Conservation (phyloP, 805 yeast species). For the Cyberlindnera xishuangbannaensis region DNA sequence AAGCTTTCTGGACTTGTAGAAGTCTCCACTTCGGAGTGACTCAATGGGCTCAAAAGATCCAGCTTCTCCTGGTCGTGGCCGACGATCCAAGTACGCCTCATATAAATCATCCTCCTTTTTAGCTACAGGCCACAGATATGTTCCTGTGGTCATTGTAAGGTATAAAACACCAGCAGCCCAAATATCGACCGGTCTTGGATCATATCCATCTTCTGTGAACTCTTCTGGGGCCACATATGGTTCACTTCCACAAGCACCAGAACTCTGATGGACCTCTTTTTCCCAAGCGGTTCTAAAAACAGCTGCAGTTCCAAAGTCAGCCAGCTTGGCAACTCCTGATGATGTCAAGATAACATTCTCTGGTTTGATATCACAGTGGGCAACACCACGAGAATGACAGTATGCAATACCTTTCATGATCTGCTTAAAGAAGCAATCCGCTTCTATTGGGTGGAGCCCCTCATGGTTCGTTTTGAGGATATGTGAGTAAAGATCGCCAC, state of each 20-base stretch:
- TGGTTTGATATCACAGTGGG: constrained; percentile 89
- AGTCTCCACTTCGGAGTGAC: constrained; percentile 37
- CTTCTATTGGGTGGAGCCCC: constrained; percentile 56
- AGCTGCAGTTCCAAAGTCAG: constrained; percentile 89
- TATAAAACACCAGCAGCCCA: constrained; percentile 86
- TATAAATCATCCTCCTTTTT: constrained; percentile 43
- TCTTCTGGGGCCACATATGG: constrained; percentile 95
- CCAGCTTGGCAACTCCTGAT: constrained; percentile 59
- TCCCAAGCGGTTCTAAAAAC: constrained; percentile 93
- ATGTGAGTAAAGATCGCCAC: constrained; percentile 69
- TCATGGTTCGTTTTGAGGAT: constrained; percentile 45
- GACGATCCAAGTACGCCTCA: constrained; percentile 37
- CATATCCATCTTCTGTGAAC: constrained; percentile 51
- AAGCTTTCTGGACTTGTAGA: constrained; percentile 35
- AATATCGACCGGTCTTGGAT: constrained; percentile 75
- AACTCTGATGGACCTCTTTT: constrained; percentile 54
- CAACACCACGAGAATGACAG: constrained; percentile 88
- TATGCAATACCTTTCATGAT: constrained; percentile 74
- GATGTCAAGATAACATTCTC: constrained; percentile 74
- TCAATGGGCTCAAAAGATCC: constrained; percentile 52
- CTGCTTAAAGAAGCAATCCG: constrained; percentile 89
- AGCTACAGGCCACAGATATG: constrained; percentile 86
- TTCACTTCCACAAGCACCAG: constrained; percentile 82
- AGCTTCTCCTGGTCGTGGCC: constrained; percentile 36
- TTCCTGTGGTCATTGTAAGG: constrained; percentile 77